phyloP scores from a whole-genome alignment of 345 rosid genomes.

The Eucalyptus brandiana region DNA sequence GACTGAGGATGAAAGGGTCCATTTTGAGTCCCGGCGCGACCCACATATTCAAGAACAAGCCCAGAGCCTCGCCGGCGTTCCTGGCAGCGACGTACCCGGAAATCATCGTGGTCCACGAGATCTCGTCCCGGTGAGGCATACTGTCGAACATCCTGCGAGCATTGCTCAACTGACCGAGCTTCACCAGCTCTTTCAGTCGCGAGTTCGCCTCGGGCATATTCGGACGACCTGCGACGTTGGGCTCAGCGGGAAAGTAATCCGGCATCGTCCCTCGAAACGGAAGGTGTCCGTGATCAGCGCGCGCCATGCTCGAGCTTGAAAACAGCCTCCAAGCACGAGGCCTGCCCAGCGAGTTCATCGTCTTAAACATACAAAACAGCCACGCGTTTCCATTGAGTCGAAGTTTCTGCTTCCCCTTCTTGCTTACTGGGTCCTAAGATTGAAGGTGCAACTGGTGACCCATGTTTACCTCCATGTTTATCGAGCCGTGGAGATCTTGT shows the following conservation, averaged over 20 bases:
- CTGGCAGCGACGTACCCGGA: conserved; percentile 49
- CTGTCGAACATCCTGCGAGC: conserved; percentile 71
- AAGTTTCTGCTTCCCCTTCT: not conserved
- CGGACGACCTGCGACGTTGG: not conserved
- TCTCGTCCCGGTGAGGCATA: conserved; percentile 56
- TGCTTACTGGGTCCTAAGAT: not conserved
- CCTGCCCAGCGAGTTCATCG: not conserved
- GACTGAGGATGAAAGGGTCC: conserved; percentile 61
- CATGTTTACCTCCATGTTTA: not conserved
- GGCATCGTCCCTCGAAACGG: not conserved
- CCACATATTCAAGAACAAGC: conserved; percentile 59
- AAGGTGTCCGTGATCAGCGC: not conserved
- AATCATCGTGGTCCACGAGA: conserved; percentile 71
- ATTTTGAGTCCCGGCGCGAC: conserved; percentile 27
- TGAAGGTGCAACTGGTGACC: not conserved
- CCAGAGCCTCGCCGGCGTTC: conserved; percentile 40
- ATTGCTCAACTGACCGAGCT: conserved; percentile 13
- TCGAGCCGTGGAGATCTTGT: not conserved
- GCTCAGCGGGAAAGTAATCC: not conserved
- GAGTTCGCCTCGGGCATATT: conserved; percentile 2
- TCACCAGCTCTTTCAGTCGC: conserved; percentile 14
- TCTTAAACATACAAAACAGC: not conserved
- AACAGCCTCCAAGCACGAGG: not conserved
- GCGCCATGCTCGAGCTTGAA: not conserved
- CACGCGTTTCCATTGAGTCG: not conserved